Evolutionary conservation across 768 basidiomycete genomes (phyloP), one percentile per base, ranked within the genome.

Genomic region (Mrakia hoshinonis): DNA sequence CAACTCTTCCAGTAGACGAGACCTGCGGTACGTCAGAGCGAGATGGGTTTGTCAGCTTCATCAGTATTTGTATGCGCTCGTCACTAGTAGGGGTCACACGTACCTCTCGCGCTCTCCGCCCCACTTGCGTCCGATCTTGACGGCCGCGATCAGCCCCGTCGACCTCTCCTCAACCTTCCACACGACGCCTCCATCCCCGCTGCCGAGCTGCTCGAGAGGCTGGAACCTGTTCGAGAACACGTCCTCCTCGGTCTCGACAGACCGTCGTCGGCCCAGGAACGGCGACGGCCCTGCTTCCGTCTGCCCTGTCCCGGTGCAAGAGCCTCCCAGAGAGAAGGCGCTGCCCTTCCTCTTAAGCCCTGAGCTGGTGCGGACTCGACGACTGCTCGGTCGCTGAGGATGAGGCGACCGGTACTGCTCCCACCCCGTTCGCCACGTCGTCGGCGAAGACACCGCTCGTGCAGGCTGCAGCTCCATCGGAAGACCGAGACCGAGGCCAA

Each of bases 1-100:
- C 47, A 94, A 90, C 82, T 99, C 96, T 79, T 99, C 96, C 15
- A 90, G 43, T n/a, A n/a, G n/a, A n/a, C n/a, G n/a, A n/a, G n/a
- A n/a, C n/a, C n/a, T n/a, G n/a, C n/a, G n/a, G n/a, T n/a, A n/a
- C n/a, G n/a, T n/a, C n/a, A n/a, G n/a, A n/a, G n/a, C n/a, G n/a
- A n/a, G n/a, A n/a, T n/a, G n/a, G n/a, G n/a, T n/a, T n/a, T n/a
- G n/a, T n/a, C n/a, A n/a, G n/a, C n/a, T n/a, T n/a, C n/a, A n/a
- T n/a, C n/a, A n/a, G n/a, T n/a, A n/a, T n/a, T n/a, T n/a, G n/a
- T n/a, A n/a, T n/a, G n/a, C n/a, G n/a, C n/a, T n/a, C n/a, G n/a
- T n/a, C n/a, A n/a, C n/a, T n/a, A n/a, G n/a, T 15, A 39, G 24
- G 43, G 11, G 39, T n/a, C n/a, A n/a, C n/a, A 70, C 51, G 47